These are phyloP conservation scores for Syncephalastrum racemosum DNA, from an alignment of 371 early-diverging fungal genomes.

Conservation along the genomic window DNA sequence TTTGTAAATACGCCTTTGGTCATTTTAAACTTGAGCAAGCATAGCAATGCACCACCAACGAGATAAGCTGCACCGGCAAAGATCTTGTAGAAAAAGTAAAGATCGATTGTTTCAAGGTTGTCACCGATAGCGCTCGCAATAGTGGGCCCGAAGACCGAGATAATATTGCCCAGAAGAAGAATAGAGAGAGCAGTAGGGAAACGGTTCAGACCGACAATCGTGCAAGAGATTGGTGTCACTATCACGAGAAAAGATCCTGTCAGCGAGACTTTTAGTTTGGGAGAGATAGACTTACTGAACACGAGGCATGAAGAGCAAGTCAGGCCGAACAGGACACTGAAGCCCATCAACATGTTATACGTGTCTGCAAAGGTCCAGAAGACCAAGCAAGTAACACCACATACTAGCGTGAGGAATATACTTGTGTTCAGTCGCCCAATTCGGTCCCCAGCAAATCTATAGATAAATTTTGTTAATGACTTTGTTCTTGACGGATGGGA, in stretches of 20 bases:
- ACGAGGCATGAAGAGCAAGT: too few species aligned
- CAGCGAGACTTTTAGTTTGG: slow-evolving; percentile 25
- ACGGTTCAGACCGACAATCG: slow-evolving; percentile 34
- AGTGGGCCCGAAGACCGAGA: slow-evolving; percentile 33
- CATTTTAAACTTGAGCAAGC: slow-evolving; percentile 6
- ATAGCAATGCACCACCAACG: slow-evolving; percentile 25
- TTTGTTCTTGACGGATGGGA: neutral
- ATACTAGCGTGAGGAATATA: slow-evolving; percentile 4
- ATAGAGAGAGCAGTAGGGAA: slow-evolving; percentile 39
- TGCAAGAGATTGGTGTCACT: slow-evolving; percentile 37
- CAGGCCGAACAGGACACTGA: slow-evolving; percentile 20
- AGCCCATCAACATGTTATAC: slow-evolving; percentile 23
- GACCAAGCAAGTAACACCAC: slow-evolving; percentile 1
- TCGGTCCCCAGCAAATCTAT: slow-evolving; percentile 11
- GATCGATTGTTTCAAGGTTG: slow-evolving; percentile 1
- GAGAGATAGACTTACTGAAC: too few species aligned
- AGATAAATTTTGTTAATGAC: neutral
- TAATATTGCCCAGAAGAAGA: slow-evolving; percentile 26
- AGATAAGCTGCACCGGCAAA: slow-evolving; percentile 29
- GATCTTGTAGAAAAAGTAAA: slow-evolving; percentile 31
- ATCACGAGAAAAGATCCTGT: slow-evolving; percentile 94
- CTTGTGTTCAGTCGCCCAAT: slow-evolving; percentile 16
- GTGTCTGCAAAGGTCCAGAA: slow-evolving; percentile 33
- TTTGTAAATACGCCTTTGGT: neutral
- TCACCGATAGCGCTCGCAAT: slow-evolving; percentile 34